Evolutionary conservation across 2,329 filamentous ascomycete genomes (phyloP).

Genomic region (Aspergillus amoenus): DNA sequence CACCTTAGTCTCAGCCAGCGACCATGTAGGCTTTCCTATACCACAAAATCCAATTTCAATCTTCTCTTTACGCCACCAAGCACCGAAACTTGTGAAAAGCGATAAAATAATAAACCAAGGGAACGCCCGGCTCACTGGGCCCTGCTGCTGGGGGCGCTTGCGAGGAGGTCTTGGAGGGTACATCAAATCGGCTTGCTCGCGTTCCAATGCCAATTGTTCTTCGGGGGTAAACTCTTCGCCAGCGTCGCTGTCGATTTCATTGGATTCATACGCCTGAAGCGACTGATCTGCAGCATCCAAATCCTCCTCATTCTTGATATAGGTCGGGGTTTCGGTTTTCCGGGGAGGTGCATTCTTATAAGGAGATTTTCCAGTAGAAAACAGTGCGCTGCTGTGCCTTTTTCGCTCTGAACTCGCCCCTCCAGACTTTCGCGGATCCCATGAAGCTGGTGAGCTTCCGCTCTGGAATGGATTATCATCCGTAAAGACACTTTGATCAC

Average conservation of each 20-base stretch:
- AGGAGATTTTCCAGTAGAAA: conserved; percentile 33
- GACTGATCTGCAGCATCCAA: conserved; percentile 56
- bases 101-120: conserved; percentile 70
- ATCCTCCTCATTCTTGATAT: conserved; percentile 52
- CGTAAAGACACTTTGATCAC: conserved; percentile 70
- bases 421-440: conserved; percentile 46
- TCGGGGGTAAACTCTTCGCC: conserved; percentile 95
- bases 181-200: conserved; percentile 58
- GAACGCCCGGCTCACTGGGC: conserved; percentile 58
- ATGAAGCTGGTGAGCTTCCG: conserved; percentile 62
- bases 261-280: conserved; percentile 40
- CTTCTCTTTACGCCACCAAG: conserved; percentile 93
- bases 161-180: conserved; percentile 24
- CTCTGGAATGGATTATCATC: conserved; percentile 93
- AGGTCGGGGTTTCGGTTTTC: conserved; percentile 32
- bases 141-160: conserved; percentile 35
- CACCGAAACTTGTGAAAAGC: conserved; percentile 68
- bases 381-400: conserved; percentile 51
- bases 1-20: conserved; percentile 61
- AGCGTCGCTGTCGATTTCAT: conserved; percentile 58
- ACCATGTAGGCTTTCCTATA: conserved; percentile 65
- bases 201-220: conserved; percentile 76
- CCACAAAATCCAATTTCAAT: conserved; percentile 95
- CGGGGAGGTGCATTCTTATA: conserved; percentile 29
- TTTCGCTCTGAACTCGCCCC: conserved; percentile 29